These are phyloP conservation scores for Mortierella sp. DNA, from an alignment of 371 early-diverging fungal genomes.

Conservation along the genomic window DNA sequence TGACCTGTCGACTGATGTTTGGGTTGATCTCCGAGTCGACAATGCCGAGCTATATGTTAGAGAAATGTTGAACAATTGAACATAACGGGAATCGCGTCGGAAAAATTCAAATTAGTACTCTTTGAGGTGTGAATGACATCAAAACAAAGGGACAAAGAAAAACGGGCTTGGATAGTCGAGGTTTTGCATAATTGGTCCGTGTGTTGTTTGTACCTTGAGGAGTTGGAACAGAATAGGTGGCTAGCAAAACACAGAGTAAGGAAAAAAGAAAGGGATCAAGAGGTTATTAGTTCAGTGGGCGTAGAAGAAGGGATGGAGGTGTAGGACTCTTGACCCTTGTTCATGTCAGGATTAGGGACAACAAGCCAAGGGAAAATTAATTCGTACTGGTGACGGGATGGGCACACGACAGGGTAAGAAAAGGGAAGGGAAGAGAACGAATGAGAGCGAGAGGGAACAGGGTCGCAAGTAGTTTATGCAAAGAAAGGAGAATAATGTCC, in stretches of 20 bases:
- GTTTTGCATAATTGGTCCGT: neutral
- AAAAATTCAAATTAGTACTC: neutral
- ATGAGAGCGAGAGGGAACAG: neutral
- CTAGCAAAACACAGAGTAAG: constrained; percentile 13
- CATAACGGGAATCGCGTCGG: constrained; percentile 5
- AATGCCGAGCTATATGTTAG: constrained; percentile 60
- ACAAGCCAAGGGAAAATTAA: neutral
- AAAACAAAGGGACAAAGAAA: neutral
- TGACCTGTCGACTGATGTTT: constrained; percentile 56
- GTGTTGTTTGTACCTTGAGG: constrained; percentile 20
- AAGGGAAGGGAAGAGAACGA: too few relatives aligned
- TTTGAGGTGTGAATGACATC: neutral
- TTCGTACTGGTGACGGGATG: too few relatives aligned
- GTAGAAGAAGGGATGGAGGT: neutral
- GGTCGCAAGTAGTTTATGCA: neutral
- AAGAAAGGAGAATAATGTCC: constrained; percentile 16
- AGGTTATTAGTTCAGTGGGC: neutral
- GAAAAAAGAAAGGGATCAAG: constrained; percentile 2
- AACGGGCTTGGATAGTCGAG: neutral
- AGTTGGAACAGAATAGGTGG: constrained; percentile 45
- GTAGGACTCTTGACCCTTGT: neutral
- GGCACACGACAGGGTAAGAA: constrained; percentile 5
- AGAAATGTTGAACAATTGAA: too few relatives aligned
- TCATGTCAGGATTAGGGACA: neutral
- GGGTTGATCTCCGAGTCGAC: constrained; percentile 68